phyloP scores from a whole-genome alignment of 768 basidiomycete genomes.

The Candolleomyces efflorescens region DNA sequence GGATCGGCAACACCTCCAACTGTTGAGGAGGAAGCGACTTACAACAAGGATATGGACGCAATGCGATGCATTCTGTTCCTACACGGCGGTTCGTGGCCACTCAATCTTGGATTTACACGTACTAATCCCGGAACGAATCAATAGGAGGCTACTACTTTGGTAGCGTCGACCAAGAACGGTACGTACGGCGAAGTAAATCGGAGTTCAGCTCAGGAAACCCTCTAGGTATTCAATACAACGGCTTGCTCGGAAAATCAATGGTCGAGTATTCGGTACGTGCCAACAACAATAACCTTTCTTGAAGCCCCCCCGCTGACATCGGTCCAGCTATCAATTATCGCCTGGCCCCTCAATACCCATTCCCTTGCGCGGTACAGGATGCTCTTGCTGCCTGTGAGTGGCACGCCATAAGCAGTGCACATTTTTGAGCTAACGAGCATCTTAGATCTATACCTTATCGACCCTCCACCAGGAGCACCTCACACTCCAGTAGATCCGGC shows the following conservation, averaged over 20 bases:
- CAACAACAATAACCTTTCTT: neutral
- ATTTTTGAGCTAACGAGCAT: neutral
- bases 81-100: constrained; percentile 57
- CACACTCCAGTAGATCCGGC: constrained; percentile 79
- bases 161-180: constrained; percentile 76
- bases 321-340: constrained; percentile 69
- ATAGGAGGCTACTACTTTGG: constrained; percentile 83
- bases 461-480: constrained; percentile 74
- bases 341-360: constrained; percentile 96
- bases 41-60: constrained; percentile 73
- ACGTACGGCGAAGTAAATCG: neutral
- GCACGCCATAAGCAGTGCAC: neutral
- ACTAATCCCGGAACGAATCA: neutral
- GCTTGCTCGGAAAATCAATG: constrained; percentile 88
- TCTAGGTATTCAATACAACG: constrained; percentile 71
- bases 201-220: neutral
- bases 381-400: constrained; percentile 77
- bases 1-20: neutral
- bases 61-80: constrained; percentile 81
- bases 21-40: constrained; percentile 28
- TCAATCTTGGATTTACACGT: neutral
- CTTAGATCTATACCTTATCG: constrained; percentile 81
- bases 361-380: constrained; percentile 91
- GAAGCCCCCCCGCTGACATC: constrained; percentile 8
- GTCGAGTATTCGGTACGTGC: constrained; percentile 72